phyloP scores from a whole-genome alignment of 1,284 basidiomycete genomes.

The Xerocomus nothofagi region DNA sequence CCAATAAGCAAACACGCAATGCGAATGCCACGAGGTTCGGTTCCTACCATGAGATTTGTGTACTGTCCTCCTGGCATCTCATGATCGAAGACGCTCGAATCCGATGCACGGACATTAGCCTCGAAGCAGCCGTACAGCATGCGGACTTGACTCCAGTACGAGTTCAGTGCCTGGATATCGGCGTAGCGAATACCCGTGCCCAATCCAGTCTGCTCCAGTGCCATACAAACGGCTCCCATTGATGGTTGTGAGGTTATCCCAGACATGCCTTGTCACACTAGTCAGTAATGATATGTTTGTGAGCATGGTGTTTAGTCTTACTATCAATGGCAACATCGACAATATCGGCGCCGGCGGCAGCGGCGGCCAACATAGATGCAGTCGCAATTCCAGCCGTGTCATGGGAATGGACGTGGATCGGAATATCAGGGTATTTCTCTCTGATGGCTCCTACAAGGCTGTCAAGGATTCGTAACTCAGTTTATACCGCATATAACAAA shows the following conservation, averaged over 20 bases:
- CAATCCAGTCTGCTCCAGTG: constrained; percentile 92
- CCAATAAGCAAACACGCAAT: constrained; percentile 21
- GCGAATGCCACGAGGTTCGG: constrained; percentile 8
- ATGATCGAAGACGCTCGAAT: constrained; percentile 98
- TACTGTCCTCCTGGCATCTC: constrained; percentile 99
- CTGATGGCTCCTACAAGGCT: constrained; percentile 93
- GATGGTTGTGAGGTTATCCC: constrained; percentile 98
- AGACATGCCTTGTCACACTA: constrained; percentile 77
- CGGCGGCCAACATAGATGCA: constrained; percentile 94
- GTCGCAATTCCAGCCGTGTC: constrained; percentile 99
- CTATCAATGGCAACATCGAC: constrained; percentile 99
- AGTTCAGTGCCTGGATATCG: constrained; percentile 96
- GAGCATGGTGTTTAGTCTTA: constrained; percentile 33
- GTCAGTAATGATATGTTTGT: constrained; percentile 8
- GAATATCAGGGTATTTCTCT: constrained; percentile 94
- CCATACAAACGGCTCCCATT: constrained; percentile 95
- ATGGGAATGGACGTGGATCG: constrained; percentile 99
- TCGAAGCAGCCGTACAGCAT: constrained; percentile 97
- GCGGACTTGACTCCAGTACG: constrained; percentile 98
- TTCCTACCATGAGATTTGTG: constrained; percentile 85
- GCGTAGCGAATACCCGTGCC: constrained; percentile 98
- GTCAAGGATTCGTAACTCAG: constrained; percentile 15
- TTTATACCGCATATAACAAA: not conserved
- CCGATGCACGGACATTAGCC: constrained; percentile 95
- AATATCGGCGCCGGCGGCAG: constrained; percentile 95